A percentile compares a stretch with the other conserved stretches of the same genome.
Evolutionary conservation across 192 early-diverging fungal species (phyloP).

Genomic region (Gaertneriomyces sp.): DNA sequence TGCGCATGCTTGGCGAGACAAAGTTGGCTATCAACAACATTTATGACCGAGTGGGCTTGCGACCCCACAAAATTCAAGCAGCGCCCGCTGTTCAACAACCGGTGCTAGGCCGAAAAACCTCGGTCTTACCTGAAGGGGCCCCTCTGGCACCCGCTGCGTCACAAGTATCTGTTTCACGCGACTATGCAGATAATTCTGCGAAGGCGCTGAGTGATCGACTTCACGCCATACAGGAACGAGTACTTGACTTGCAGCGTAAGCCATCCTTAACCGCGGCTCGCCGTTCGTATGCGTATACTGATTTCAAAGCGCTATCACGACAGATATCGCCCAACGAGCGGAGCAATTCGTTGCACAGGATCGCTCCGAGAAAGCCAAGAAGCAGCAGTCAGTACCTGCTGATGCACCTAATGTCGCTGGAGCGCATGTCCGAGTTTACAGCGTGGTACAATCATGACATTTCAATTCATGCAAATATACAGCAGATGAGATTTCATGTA

Average conservation of each 20-base stretch:
- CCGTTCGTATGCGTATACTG: no score
- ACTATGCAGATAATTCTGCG: slow-evolving; percentile 32
- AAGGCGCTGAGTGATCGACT: slow-evolving; percentile 47
- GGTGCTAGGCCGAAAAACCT: not conserved
- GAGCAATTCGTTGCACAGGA: slow-evolving; percentile 37
- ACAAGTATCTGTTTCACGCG: not conserved
- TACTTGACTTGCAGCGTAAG: slow-evolving; percentile 51
- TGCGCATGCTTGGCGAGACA: slow-evolving; percentile 51
- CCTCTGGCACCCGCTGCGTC: slow-evolving; percentile 11
- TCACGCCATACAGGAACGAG: slow-evolving; percentile 49
- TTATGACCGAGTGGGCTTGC: slow-evolving; percentile 40
- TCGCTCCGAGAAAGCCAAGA: slow-evolving; percentile 25
- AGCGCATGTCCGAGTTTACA: no score
- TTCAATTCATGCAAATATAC: no score
- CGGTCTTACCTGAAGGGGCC: slow-evolving; percentile 6
- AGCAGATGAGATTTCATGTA: slow-evolving; percentile 1
- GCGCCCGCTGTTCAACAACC: not conserved
- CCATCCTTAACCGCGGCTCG: not conserved
- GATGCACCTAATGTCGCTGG: no score
- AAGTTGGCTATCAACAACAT: slow-evolving; percentile 64
- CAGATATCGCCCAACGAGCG: slow-evolving; percentile 39
- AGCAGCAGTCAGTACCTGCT: slow-evolving; percentile 9
- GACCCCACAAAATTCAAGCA: slow-evolving; percentile 6
- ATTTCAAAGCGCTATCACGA: no score
- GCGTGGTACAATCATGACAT: no score